phyloP scores from a whole-genome alignment of 768 basidiomycete genomes.

The Pluteus cervinus region DNA sequence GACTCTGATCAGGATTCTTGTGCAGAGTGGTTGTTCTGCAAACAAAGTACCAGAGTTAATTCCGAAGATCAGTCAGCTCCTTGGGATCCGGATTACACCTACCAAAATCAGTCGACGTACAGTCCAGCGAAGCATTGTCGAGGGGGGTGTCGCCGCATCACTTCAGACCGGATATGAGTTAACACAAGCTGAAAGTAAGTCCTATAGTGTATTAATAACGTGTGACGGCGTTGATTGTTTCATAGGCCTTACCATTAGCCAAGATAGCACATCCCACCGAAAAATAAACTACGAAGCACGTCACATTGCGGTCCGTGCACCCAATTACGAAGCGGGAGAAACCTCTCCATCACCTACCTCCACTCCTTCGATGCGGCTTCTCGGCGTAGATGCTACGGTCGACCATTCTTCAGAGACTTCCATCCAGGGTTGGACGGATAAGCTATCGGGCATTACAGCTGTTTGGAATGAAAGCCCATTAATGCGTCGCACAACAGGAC shows the following conservation, averaged over 20 bases:
- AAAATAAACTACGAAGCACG: conserved; percentile 9
- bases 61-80: too few species aligned
- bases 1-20: too few species aligned
- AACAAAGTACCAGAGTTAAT: too few species aligned
- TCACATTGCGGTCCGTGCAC: conserved; percentile 5
- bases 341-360: neutral
- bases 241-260: conserved; percentile 7
- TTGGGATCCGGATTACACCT: too few species aligned
- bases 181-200: conserved; percentile 9
- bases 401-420: neutral
- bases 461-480: too few species aligned
- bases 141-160: conserved; percentile 17
- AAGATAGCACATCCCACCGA: conserved; percentile 9
- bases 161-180: conserved; percentile 18
- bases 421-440: too few species aligned
- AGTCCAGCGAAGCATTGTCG: conserved; percentile 10
- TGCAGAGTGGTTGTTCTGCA: too few species aligned
- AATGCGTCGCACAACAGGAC: too few species aligned
- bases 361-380: too few species aligned
- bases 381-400: neutral
- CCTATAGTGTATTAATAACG: too few species aligned
- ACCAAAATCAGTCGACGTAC: too few species aligned
- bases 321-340: conserved; percentile 4
- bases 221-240: neutral
- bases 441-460: too few species aligned